Base-by-base conservation (phyloP, 164 flowering plant species). In the Protea cynaroides region DNA sequence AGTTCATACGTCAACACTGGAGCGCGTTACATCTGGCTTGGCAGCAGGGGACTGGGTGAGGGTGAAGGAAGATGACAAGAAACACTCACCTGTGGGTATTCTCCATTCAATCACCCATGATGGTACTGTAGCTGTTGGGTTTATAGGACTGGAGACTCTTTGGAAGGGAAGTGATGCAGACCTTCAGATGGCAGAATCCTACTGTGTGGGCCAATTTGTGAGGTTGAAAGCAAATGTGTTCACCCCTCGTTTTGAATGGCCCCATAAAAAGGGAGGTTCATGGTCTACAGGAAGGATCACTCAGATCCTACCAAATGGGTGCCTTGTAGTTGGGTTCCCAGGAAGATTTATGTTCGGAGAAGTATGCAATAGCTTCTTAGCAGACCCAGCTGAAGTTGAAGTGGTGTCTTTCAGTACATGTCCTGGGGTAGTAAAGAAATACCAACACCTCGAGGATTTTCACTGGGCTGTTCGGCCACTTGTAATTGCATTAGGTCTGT, bases 401-500 rank as follows among this genome's bases (percentile, higher is more conserved):
- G 64, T 72, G 34, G 94, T 90, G 36, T 77, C 82, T 23, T 92
- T 92, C 66, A 47, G 59, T 29, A 81, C 76, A 14, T 84, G 84
- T 65, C 76, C 69, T 15, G 85, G 86, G 25, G 25, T 84, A 55
- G 84, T 83, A 43, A 83, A 83, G 69, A 92, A 90, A 67, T 93
- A 89, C 71, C 88, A 87, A 68, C 98, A 88, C 74, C 81, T 93
- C 34, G 98, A 90, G 81, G 96, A 89, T 75, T 84, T 85, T 58
- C 98, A 93, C 75, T 90, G 98, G 98, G 83, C 85, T 15, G 86
- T 93, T 36, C 86, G 98, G 66, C 98, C 98, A 4, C 74, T 90
- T 56, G 55, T 90, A 23, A 78, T 89, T 52, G 85, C 92, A 3
- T 49, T 89, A 61, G 91, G 98, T 37, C 66, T 93, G 7, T 81